Base-by-base conservation (phyloP, 345 rosid genomes). In the Populus euphratica region DNA sequence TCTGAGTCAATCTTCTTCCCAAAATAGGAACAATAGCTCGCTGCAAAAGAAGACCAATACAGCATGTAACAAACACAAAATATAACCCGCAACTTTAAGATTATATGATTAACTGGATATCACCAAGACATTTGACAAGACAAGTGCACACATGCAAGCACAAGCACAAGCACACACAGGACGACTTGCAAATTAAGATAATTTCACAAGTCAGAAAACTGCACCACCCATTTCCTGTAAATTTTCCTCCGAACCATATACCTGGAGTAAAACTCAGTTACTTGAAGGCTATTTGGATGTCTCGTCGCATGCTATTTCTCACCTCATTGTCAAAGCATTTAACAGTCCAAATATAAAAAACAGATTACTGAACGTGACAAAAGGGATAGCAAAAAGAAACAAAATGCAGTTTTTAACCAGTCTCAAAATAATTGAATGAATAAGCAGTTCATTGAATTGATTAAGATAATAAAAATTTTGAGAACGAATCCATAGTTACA, bases 1-100 rank as follows among this genome's bases (percentile, higher is more conserved):
- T 93, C 97, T 5, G 94, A 91, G 83, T 93, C 97, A 47, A 89
- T 73, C 84, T 90, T 90, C 85, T 88, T 89, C 83, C 97, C 96
- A 52, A 78, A 85, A 61, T 74, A 73, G 69, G 86, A 82, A 72
- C 79, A 81, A 78, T 83, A 82, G 33, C 83, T 86, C 72, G 79
- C 86, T 85, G 73, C 80, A 76, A 68, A 65, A 74, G 14, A 65
- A 62, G 56, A 11, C 1, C 23, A 27, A n/a, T n/a, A n/a, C n/a
- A n/a, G n/a, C n/a, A n/a, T n/a, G n/a, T n/a, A n/a, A n/a, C n/a
- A n/a, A 16, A 0, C 20, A 65, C 21, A 29, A 65, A 33, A 65
- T 6, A 65, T n/a, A 56, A 56, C 27, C 68, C 4, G 8, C 17
- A 65, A 65, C 69, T 33, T 18, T 17, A 33, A 65, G 17, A 6